These are phyloP conservation scores for Polyporus tsugae DNA, from an alignment of 1,284 basidiomycete genomes.

Conservation along the genomic window DNA sequence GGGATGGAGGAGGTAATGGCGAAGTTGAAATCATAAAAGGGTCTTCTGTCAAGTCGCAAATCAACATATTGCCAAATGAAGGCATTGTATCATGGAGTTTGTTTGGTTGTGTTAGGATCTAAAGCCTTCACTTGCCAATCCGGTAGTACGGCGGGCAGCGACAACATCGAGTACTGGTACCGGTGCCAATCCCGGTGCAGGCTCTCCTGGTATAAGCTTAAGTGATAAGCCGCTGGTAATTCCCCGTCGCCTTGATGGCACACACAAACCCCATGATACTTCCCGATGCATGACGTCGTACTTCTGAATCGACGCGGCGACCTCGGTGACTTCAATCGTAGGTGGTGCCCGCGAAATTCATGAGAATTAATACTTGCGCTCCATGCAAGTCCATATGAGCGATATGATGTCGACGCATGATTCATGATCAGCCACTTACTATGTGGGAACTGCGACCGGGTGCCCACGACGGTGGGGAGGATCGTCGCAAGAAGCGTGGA, in stretches of 20 bases:
- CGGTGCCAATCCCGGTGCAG: not conserved
- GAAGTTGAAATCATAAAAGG: not conserved
- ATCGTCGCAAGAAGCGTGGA: not conserved
- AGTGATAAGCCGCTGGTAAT: not conserved
- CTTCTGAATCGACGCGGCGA: not conserved
- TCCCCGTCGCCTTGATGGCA: not conserved
- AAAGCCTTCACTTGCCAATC: conserved; percentile 25
- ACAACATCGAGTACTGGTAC: not conserved
- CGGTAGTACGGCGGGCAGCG: not conserved
- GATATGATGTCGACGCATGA: not conserved
- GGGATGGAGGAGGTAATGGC: not conserved
- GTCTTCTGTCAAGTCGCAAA: not conserved
- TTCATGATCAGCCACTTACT: too few relatives aligned
- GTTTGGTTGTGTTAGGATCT: conserved; percentile 26
- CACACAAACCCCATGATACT: not conserved
- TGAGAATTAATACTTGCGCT: not conserved
- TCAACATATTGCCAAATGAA: not conserved
- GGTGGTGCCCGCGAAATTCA: not conserved
- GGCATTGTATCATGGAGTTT: not conserved
- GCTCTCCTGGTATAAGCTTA: too few relatives aligned
- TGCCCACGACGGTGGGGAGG: not conserved
- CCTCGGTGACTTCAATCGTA: not conserved
- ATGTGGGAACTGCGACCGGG: too few relatives aligned
- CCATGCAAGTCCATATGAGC: not conserved
- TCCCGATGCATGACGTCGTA: not conserved